Percentiles rank a stretch among this genome's conserved stretches.
Conservation (phyloP, 371 early-diverging fungal genomes). For the Mortierella sp. region DNA sequence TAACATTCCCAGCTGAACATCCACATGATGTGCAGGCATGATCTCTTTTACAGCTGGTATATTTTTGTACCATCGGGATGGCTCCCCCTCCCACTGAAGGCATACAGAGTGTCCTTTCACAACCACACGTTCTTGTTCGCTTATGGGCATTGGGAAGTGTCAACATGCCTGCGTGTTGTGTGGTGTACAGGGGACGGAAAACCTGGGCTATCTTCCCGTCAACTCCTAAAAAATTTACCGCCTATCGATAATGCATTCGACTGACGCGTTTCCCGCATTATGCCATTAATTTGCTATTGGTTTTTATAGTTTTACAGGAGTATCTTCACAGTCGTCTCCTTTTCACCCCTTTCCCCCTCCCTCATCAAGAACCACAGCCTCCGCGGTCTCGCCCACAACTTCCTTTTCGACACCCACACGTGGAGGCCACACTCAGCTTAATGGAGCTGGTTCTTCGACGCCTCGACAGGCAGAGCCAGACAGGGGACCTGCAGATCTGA, state of each 20-base stretch:
- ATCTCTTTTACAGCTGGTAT: conserved; percentile 7
- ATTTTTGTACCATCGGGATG: conserved; percentile 10
- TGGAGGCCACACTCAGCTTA: conserved; percentile 12
- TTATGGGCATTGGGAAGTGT: background rate
- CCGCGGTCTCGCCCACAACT: conserved; percentile 3
- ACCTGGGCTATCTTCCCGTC: conserved; percentile 28
- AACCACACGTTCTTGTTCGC: background rate
- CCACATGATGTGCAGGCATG: conserved; percentile 13
- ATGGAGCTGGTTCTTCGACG: conserved; percentile 9
- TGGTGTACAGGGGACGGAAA: background rate
- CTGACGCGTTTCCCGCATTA: conserved; percentile 6
- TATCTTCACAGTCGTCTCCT: conserved; percentile 16
- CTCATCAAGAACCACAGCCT: conserved; percentile 19
- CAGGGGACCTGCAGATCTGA: conserved; percentile 54
- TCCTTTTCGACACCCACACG: conserved; percentile 18
- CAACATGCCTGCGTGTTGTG: background rate
- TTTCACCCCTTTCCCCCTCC: conserved; percentile 54
- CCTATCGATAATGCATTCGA: conserved; percentile 1
- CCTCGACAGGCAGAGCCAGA: conserved; percentile 37
- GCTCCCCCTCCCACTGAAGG: background rate
- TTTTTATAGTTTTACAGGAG: background rate
- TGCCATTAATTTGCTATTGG: conserved; percentile 1
- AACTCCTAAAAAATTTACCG: conserved; percentile 29
- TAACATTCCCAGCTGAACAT: conserved; percentile 8
- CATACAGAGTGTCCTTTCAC: background rate